Evolutionary conservation across 2,329 filamentous ascomycete species (phyloP).

Genomic region (Fusarium secorum): DNA sequence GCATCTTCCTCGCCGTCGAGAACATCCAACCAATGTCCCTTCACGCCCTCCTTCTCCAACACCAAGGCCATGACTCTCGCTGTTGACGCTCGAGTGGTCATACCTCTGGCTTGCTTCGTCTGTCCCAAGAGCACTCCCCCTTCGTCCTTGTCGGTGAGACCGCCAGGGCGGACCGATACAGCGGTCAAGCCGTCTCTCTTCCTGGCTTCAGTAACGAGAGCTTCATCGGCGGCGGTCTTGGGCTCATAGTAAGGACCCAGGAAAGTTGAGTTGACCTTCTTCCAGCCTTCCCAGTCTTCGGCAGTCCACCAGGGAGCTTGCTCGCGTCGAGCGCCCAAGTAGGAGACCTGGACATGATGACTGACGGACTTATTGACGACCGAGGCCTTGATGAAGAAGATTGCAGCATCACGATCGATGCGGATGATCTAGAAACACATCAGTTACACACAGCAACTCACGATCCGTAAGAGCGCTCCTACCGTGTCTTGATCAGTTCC

Average conservation of each 20-base stretch:
- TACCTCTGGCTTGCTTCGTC: conserved; percentile 47
- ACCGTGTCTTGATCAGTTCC: conserved; percentile 53
- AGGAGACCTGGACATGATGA: conserved; percentile 68
- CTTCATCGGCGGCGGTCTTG: conserved; percentile 64
- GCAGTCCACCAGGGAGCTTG: conserved; percentile 60
- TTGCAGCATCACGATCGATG: conserved; percentile 40
- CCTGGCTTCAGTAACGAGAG: conserved; percentile 54
- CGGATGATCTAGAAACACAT: conserved; percentile 31
- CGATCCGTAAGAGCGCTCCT: neutral
- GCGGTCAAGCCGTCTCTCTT: conserved; percentile 50
- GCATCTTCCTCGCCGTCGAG: conserved; percentile 57
- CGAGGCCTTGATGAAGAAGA: conserved; percentile 36
- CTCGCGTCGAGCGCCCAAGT: conserved; percentile 58
- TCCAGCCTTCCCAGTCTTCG: conserved; percentile 53
- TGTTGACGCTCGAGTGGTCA: conserved; percentile 63
- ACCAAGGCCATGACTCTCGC: conserved; percentile 61
- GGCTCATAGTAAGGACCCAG: conserved; percentile 61
- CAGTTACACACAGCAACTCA: neutral
- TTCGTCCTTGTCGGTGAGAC: conserved; percentile 55
- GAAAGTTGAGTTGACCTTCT: conserved; percentile 49
- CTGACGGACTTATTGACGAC: conserved; percentile 49
- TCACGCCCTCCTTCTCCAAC: conserved; percentile 50
- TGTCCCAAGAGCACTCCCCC: conserved; percentile 54
- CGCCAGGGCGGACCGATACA: conserved; percentile 59
- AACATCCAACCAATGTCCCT: conserved; percentile 59